A percentile compares a stretch with the other conserved stretches of the same genome.
These are phyloP conservation scores for Neofusicoccum sp. DNA, from an alignment of 2,329 filamentous ascomycete species.

Conservation along the genomic window DNA sequence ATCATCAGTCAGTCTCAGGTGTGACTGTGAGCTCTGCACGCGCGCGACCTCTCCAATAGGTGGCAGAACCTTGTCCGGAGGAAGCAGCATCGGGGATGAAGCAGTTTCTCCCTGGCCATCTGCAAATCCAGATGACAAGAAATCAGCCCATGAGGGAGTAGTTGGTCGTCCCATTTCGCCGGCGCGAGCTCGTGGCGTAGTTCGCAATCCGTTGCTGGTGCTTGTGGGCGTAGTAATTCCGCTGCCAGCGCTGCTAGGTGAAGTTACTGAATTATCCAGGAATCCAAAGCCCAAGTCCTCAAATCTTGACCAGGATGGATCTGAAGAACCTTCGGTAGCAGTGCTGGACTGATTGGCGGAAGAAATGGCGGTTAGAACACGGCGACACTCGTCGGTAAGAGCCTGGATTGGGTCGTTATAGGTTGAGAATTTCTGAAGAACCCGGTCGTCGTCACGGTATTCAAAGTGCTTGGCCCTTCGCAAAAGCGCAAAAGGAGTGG, in stretches of 20 bases:
- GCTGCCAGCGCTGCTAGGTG: conserved; percentile 28
- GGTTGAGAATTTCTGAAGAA: conserved; percentile 80
- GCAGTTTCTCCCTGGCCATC: conserved; percentile 68
- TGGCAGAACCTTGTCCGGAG: conserved; percentile 86
- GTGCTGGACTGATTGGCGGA: conserved; percentile 79
- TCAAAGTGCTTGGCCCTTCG: conserved; percentile 92
- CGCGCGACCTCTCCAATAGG: conserved; percentile 68
- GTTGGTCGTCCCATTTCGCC: conserved; percentile 75
- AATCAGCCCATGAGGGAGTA: conserved; percentile 97
- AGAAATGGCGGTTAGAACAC: conserved; percentile 86
- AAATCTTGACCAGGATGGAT: conserved; percentile 95
- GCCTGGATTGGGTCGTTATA: conserved; percentile 87
- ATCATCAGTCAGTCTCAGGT: conserved; percentile 60
- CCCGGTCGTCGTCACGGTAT: conserved; percentile 83
- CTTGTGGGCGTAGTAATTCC: conserved; percentile 23
- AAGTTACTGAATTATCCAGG: conserved; percentile 59
- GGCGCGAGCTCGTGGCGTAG: conserved; percentile 65
- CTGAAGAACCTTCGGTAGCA: conserved; percentile 48
- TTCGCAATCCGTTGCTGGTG: conserved; percentile 53
- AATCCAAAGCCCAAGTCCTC: conserved; percentile 88
- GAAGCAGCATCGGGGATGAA: conserved; percentile 70
- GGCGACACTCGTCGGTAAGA: conserved; percentile 87
- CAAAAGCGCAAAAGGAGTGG: conserved; percentile 86
- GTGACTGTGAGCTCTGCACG: conserved; percentile 83
- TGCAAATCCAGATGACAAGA: conserved; percentile 87